These are phyloP conservation scores for Lonicera japonica DNA, from an alignment of 129 eudicot species.

Conservation along the genomic window DNA sequence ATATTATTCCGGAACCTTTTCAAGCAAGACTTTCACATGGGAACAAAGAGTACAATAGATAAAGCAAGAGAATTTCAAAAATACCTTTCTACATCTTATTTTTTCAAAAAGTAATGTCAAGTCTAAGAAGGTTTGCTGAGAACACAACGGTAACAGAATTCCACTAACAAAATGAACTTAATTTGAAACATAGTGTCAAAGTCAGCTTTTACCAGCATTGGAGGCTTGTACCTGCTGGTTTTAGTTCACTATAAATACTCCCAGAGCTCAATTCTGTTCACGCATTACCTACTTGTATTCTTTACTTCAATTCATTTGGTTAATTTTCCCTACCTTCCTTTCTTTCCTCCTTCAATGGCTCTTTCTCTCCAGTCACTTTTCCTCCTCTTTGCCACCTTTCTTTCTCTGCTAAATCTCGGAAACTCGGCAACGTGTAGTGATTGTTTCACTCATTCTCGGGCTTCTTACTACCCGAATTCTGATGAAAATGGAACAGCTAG, in stretches of 20 bases:
- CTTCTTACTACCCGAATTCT: slow-evolving; percentile 67
- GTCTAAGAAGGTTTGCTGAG: slow-evolving; percentile 16
- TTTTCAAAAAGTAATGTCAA: slow-evolving; percentile 10
- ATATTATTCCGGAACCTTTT: slow-evolving; percentile 1
- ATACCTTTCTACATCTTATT: neutral
- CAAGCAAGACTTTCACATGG: neutral
- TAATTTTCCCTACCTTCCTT: slow-evolving; percentile 2
- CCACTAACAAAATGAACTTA: slow-evolving; percentile 7
- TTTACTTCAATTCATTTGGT: slow-evolving; percentile 11
- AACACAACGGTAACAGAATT: slow-evolving; percentile 6
- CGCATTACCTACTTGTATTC: slow-evolving; percentile 33
- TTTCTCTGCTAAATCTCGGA: slow-evolving; percentile 25
- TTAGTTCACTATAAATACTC: slow-evolving; percentile 36
- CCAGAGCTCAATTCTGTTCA: slow-evolving; percentile 20
- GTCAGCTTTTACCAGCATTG: neutral
- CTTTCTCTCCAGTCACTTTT: slow-evolving; percentile 18
- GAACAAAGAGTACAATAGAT: slow-evolving; percentile 25
- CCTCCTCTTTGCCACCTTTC: slow-evolving; percentile 27
- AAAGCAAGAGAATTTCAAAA: slow-evolving; percentile 20
- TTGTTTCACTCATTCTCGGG: slow-evolving; percentile 61
- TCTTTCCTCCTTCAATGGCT: slow-evolving; percentile 30
- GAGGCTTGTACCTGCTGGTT: slow-evolving; percentile 16
- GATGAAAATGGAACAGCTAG: slow-evolving; percentile 74
- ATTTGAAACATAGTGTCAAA: slow-evolving; percentile 24
- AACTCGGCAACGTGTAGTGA: slow-evolving; percentile 38